Evolutionary conservation across 23 red algal genomes (phyloP).

Genomic region (Cyanidiococcus yangmingshanensis): DNA sequence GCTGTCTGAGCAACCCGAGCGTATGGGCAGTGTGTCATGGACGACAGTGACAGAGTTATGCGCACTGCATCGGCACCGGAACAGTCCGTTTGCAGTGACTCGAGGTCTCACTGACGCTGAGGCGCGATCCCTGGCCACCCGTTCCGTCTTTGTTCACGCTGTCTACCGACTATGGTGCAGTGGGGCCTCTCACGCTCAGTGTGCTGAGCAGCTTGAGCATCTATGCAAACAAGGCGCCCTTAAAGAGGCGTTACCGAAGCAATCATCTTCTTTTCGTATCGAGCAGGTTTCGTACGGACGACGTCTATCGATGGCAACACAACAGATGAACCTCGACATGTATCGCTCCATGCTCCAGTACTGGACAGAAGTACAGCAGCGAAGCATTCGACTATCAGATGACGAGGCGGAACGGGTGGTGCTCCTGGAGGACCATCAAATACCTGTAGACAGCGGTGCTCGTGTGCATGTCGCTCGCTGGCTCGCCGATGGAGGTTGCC

Average conservation of each 20-base stretch:
- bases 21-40: no score
- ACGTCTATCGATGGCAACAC: background rate
- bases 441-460: background rate
- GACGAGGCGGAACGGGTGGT: background rate
- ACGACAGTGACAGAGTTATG: background rate
- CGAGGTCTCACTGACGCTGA: background rate
- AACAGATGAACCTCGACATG: background rate
- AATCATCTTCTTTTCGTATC: background rate
- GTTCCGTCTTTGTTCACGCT: background rate
- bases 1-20: no score
- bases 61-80: background rate
- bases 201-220: background rate
- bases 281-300: background rate
- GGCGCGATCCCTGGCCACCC: background rate
- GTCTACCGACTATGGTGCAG: background rate
- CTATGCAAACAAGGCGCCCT: background rate
- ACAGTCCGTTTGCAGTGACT: background rate
- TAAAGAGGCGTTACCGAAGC: background rate
- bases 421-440: background rate
- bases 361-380: background rate
- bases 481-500: conserved; percentile 12
- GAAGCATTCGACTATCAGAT: background rate
- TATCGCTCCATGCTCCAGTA: background rate
- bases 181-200: background rate
- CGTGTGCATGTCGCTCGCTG: conserved; percentile 25